Percentiles rank a stretch among this genome's conserved stretches.
Conservation (phyloP, 139 green algal genomes). For the Pleodorina starrii region DNA sequence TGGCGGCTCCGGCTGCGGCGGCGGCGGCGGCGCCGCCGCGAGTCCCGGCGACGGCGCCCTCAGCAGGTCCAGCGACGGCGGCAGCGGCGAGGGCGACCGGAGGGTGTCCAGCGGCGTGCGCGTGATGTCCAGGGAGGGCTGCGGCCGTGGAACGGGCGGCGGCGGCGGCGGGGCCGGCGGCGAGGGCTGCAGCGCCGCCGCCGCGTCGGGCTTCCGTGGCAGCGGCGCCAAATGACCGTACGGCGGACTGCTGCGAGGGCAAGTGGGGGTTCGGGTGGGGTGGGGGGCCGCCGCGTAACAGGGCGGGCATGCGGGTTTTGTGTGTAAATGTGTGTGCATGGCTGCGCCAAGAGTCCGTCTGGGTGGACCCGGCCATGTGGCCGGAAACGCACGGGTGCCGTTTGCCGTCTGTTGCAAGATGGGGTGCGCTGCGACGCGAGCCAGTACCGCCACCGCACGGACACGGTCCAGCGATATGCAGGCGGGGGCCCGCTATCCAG, state of each 20-base stretch:
- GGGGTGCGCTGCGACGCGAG: no score
- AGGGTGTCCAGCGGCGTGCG: not conserved
- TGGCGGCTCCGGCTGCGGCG: conserved; percentile 7
- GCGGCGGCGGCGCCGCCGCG: not conserved
- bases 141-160: not conserved
- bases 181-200: not conserved
- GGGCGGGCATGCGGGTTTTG: no score
- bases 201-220: not conserved
- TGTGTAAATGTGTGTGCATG: no score
- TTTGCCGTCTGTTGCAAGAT: no score
- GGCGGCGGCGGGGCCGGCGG: conserved; percentile 1
- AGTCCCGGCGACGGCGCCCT: not conserved
- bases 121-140: not conserved
- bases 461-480: no score
- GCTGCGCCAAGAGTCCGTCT: no score
- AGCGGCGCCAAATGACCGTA: conserved; percentile 39
- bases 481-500: no score
- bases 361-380: no score
- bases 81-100: not conserved
- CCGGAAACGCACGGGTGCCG: no score
- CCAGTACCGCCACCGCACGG: no score
- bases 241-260: not conserved
- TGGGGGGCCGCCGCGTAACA: no score
- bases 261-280: no score
- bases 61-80: not conserved